Evolutionary conservation across 2,329 filamentous ascomycete species (phyloP), one percentile per base, ranked within the genome.

Genomic region (Lasiodiplodia theobromae): DNA sequence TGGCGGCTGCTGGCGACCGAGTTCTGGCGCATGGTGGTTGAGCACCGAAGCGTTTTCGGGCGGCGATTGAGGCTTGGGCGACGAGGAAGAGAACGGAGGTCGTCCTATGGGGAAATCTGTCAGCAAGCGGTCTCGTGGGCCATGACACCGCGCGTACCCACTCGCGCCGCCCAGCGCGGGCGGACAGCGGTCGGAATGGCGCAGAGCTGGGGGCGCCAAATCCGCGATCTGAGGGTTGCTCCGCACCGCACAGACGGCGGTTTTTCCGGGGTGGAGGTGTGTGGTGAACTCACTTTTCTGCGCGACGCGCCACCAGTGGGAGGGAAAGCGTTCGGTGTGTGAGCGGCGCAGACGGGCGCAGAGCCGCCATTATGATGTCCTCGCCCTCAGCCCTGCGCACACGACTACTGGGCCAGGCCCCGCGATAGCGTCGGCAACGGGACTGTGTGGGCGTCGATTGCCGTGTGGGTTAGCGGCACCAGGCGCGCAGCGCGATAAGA

Each of bases 351-450:
- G 58, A 14, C 34, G 47, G 47, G 60, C 60, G 44, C 47, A 52
- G 60, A 64, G 60, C 44, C 60, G 60, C 60, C 44, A 52, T 64
- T 62, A 64, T 64, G 60, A 52, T 64, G 12, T n/a, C 23, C 11
- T 57, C 11, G 54, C n/a, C 44, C 14, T 64, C 60, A 64, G 60
- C 60, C 44, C 44, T 64, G 47, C 47, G 28, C 60, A 25, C 44
- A 14, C 31, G 31, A 34, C 31, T 34, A 31, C 44, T 37, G 44
- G 58, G 47, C 60, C 60, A 64, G 60, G 31, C 60, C 54, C 44
- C 44, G 60, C 60, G 60, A 64, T 64, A 64, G 60, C 60, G 60
- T 64, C 60, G 60, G 60, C 60, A 52, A 31, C 60, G 60, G 60
- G 60, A 52, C 31, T 14, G 31, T 23, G 60, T 64, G 60, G 58